Evolutionary conservation across 169 alveolate species (phyloP).

Genomic region (Plasmodium ovale): DNA sequence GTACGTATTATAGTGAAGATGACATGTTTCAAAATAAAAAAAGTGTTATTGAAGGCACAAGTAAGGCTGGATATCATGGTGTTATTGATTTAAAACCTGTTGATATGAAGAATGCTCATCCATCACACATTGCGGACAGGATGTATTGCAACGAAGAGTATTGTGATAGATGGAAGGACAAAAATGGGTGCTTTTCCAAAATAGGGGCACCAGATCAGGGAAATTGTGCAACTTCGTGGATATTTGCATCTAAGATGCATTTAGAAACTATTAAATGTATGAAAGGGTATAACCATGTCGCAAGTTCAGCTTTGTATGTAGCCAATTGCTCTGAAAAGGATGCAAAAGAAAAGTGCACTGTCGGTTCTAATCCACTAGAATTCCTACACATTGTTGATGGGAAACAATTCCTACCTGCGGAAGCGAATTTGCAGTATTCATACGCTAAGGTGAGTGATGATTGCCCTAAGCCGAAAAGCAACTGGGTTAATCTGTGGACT

Average conservation of each 20-base stretch:
- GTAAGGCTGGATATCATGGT: background rate
- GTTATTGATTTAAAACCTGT: slow-evolving; percentile 20
- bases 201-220: slow-evolving; percentile 20
- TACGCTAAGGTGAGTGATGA: background rate
- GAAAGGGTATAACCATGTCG: background rate
- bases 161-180: background rate
- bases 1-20: background rate
- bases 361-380: background rate
- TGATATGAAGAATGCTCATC: background rate
- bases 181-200: background rate
- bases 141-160: slow-evolving; percentile 1
- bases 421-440: background rate
- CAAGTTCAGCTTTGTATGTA: background rate
- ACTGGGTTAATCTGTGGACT: background rate
- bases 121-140: background rate
- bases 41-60: background rate
- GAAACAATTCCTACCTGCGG: background rate
- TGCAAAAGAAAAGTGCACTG: background rate
- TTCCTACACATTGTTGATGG: background rate
- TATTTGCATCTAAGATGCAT: slow-evolving; percentile 6
- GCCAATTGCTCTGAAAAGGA: background rate
- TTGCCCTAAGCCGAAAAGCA: background rate
- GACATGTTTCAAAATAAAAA: background rate
- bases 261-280: slow-evolving; percentile 14
- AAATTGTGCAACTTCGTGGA: background rate